Evolutionary conservation across 306 rosid genomes (phyloP), one percentile per base, ranked within the genome.

Genomic region (Gleditsia sinensis): DNA sequence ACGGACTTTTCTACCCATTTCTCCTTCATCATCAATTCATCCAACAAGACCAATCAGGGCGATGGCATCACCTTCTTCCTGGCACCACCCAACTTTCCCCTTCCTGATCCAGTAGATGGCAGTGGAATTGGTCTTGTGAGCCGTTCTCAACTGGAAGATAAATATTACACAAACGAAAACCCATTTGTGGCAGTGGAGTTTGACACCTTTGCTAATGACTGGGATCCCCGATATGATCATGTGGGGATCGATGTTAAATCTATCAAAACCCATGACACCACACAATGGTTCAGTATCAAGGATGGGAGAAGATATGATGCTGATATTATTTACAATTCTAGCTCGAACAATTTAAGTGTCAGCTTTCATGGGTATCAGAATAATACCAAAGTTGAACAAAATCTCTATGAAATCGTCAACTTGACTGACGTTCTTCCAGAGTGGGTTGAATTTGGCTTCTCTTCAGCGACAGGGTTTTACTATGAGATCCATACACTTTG

Each of bases 121-220:
- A 10, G 30, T 9, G 83, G 83, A 12, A 68, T 82, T 0, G 86
- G 86, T 40, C 83, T 82, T 0, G 46, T 13, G 25, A 74, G 60
- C 49, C 65, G 54, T 10, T 0, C 0, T 1, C 78, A 20, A 8
- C 4, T 39, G 53, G 0, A 4, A 1, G 2, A 21, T 28, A 28
- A 8, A 0, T 28, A 14, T 23, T 50, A 67, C 75, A 7, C 68
- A 6, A 48, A 55, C 1, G 69, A 75, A 0, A 11, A 61, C 56
- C 81, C 78, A 0, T 86, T 86, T 74, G 85, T 86, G 8, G 94
- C 85, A 0, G 82, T 84, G 21, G 94, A 89, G 46, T 89, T 86
- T 28, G 89, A 89, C n/a, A 86, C 86, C 36, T 55, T 50, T 24
- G 21, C 4, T 0, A 69, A 72, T 68, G 24, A 2, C 0, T 84